Base-by-base conservation (phyloP, 768 basidiomycete species). In the Xerocomellus chrysenteron region DNA sequence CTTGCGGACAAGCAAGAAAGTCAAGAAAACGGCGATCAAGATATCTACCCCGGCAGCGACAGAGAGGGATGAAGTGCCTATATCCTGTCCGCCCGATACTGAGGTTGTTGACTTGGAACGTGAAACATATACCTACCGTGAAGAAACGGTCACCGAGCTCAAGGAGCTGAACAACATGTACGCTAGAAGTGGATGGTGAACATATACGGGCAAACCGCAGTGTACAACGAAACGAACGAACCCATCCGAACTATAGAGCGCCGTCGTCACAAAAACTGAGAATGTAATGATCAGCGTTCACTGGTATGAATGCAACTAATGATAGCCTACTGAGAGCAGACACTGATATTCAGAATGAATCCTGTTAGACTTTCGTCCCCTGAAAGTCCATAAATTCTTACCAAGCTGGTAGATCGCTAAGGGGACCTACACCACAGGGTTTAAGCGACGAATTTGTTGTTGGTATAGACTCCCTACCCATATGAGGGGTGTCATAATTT, bases 11-110 rank as follows among this genome's bases (percentile, higher is more conserved):
- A 64, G 55, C 16, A 65, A 40, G 12, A 30, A 58, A 0, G 50
- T 55, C 33, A 64, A 14, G 48, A 24, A 52, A 24, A 55, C 9
- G 33, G 59, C 50, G 1, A 61, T 54, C 28, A 44, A 1, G 16
- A 61, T 6, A 19, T 64, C 63, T 14, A 48, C 33, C 9, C 1
- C 63, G 3, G 59, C 63, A 7, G 47, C 47, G 10, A 47, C 11
- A 8, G 36, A 16, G 17, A 62, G 13, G 11, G 5, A 7, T 4
- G 39, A 37, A 7, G 47, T 53, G 13, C 12, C 28, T 3, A 52
- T 1, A 7, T 1, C 9, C 60, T 61, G 37, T 41, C 19, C 50
- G n/a, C 13, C 9, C 4, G 3, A 35, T 28, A n/a, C 0, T 50
- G 14, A 47, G 48, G 2, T 11, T 19, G 3, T 36, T 19, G 5